Evolutionary conservation across 441 rosid genomes (phyloP), one percentile per base, ranked within the genome.

Genomic region (Metrosideros polymorpha): DNA sequence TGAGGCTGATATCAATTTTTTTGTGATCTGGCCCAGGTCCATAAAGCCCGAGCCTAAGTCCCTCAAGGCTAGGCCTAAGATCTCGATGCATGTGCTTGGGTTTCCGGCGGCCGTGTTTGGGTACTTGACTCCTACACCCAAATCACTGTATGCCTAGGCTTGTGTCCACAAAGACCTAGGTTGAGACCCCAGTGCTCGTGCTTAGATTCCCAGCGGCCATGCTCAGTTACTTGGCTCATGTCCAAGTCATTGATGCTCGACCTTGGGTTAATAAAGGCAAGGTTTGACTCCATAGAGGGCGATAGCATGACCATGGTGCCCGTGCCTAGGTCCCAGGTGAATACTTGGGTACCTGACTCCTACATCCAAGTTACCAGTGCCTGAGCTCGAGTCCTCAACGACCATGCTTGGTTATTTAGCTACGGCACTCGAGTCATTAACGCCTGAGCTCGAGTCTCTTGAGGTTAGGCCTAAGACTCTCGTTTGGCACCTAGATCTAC

Each of bases 401-500:
- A 2, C 17, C n/a, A 71, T 22, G 47, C 43, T 19, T 3, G 15
- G 8, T 8, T 71, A 13, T 39, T 0, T 0, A 0, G 1, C 14
- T 35, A n/a, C 25, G 1, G 1, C 2, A 3, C 47, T 35, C 1
- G 7, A 71, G 79, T 66, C 79, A 66, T 8, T 32, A 1, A 9
- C 6, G 1, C 12, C 0, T 2, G 0, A 3, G 24, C 43, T 0
- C 1, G 7, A 32, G 6, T 18, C 43, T 63, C 43, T 32, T 19
- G 1, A 63, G 14, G 43, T 5, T 32, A 2, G 76, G 76, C 6
- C 0, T 1, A 3, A 6, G 7, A 63, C 1, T 4, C 43, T 32
- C 6, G 9, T 63, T 0, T 0, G 2, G 0, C 2, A 1, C 9
- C 8, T 15, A 7, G 19, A 5, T 19, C 18, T 1, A 61, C 1